Conservation (phyloP, 208 protist genomes). For the Leishmania turanica region DNA sequence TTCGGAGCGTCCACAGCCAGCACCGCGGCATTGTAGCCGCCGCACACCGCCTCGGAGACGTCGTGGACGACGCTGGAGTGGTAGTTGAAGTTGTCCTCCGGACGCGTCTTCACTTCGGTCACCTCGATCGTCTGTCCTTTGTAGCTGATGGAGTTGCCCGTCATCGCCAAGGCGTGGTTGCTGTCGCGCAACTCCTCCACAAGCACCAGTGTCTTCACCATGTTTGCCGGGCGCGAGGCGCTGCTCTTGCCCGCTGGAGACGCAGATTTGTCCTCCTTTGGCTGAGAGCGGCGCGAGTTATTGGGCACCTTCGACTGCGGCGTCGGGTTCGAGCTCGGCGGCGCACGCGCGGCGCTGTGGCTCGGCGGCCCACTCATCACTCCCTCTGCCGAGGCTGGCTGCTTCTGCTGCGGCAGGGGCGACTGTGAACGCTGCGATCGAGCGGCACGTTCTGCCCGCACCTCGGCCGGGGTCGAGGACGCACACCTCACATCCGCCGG, state of each 20-base stretch:
- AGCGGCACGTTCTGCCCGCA: neutral
- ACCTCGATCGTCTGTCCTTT: slow-evolving; percentile 30
- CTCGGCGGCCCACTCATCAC: neutral
- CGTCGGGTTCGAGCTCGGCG: neutral
- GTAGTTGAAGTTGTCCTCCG: slow-evolving; percentile 58
- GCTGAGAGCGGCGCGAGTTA: neutral
- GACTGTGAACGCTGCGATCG: neutral
- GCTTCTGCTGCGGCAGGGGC: neutral
- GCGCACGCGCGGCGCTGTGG: slow-evolving; percentile 3
- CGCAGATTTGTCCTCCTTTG: slow-evolving; percentile 8
- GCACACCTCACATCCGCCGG: neutral
- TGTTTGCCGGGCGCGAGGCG: slow-evolving; percentile 32
- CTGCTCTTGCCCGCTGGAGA: slow-evolving; percentile 2
- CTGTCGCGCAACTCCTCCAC: slow-evolving; percentile 48
- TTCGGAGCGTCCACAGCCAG: slow-evolving; percentile 69
- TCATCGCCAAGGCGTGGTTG: slow-evolving; percentile 40
- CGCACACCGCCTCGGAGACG: slow-evolving; percentile 53
- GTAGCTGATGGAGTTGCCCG: slow-evolving; percentile 45
- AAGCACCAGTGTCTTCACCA: slow-evolving; percentile 65
- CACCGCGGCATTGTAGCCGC: slow-evolving; percentile 68
- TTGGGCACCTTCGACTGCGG: slow-evolving; percentile 11
- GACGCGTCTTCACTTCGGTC: slow-evolving; percentile 59
- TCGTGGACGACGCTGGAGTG: slow-evolving; percentile 58
- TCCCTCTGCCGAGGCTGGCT: neutral
- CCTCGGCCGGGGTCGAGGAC: neutral